Evolutionary conservation across 2,329 filamentous ascomycete species (phyloP), one percentile per base, ranked within the genome.

Genomic region (Aspergillus intermedius): DNA sequence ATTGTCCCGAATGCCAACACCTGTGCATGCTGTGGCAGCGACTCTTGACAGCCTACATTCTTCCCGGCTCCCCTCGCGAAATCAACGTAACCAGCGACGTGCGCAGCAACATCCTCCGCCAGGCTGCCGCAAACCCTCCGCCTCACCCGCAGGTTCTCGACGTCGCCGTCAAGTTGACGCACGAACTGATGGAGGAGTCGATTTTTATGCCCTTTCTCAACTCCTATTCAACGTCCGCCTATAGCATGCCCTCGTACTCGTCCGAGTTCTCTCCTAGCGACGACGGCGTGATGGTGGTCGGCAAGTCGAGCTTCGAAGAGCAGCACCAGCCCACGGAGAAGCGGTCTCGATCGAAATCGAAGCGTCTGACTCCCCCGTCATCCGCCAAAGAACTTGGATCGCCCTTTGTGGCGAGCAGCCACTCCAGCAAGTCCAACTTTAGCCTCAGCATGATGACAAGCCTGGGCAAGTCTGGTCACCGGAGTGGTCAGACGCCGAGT

Each of bases 121-220:
- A 86, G 37, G 78, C 82, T 6, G 76, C 75, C 51, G 70, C 78
- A 12, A 68, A 74, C 1, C 73, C 76, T 5, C 76, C 83, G 0
- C 89, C 91, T 5, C 86, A 85, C 4, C 91, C 93, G 1, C 81
- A 84, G 37, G 81, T 83, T 47, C 76, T 98, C 13, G 86, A 94
- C 51, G 80, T 87, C 45, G 90, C 93, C 17, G 87, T 95, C 21
- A 80, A 81, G 53, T 94, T 95, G 52, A 88, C 96, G 37, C 91
- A 91, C 67, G 93, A 97, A 59, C 76, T 98, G 48, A 97, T 98
- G 91, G 94, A 95, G 60, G 93, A 97, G 66, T 96, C 91, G 3
- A 88, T 97, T 0, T 77, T 97, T 45, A 84, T 95, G 0, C 91
- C 91, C 0, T 98, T 97, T 64, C 77, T 97, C 47, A 91, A 95